Conservation (phyloP, 2,329 filamentous ascomycete species). For the Aotearoamyces nothofagi region DNA sequence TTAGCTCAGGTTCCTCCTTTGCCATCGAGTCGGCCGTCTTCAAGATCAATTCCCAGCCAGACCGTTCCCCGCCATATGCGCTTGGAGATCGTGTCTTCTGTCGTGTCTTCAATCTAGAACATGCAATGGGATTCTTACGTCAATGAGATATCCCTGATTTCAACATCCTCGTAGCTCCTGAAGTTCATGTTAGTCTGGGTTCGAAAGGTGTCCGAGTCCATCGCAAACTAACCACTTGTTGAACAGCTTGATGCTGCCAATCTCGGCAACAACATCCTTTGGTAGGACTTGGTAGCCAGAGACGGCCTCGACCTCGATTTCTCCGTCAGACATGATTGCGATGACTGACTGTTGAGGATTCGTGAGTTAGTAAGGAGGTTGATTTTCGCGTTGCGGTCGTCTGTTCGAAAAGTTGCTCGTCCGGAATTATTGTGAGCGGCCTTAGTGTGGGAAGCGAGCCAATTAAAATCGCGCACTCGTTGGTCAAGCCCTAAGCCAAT, state of each 20-base stretch:
- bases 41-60: not conserved
- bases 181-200: conserved; percentile 3
- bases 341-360: conserved; percentile 13
- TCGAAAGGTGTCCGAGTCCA: not conserved
- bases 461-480: not conserved
- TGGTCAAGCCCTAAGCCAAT: not conserved
- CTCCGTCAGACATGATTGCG: conserved; percentile 84
- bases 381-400: not conserved
- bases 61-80: not conserved
- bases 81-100: no score
- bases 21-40: conserved; percentile 19
- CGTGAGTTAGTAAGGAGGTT: conserved; percentile 1
- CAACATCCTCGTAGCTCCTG: conserved; percentile 85
- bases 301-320: conserved; percentile 80
- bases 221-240: conserved; percentile 57
- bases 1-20: no score
- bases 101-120: conserved; percentile 10
- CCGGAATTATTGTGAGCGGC: no score
- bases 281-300: conserved; percentile 68
- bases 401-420: conserved; percentile 1
- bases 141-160: conserved; percentile 98
- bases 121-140: conserved; percentile 64
- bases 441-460: no score
- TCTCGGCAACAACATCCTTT: conserved; percentile 81
- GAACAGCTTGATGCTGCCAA: conserved; percentile 91